Conservation (phyloP, 2,329 filamentous ascomycete species). For the Didymella lethalis region DNA sequence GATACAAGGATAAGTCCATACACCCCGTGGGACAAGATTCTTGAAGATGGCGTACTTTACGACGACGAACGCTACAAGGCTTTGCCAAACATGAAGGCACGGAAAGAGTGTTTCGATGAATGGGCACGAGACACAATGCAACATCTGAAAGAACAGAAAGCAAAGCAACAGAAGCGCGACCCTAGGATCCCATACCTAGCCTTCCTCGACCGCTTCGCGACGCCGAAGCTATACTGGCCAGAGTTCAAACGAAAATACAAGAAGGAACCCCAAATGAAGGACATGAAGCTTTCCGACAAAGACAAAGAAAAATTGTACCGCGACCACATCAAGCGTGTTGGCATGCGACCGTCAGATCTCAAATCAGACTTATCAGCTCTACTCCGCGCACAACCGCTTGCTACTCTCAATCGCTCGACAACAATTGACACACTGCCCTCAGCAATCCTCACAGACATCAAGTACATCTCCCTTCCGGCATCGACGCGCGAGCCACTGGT, state of each 20-base stretch:
- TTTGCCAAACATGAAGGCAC: conserved; percentile 78
- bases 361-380: conserved; percentile 74
- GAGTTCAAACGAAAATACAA: conserved; percentile 94
- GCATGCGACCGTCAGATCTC: conserved; percentile 69
- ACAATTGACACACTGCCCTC: conserved; percentile 66
- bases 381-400: conserved; percentile 67
- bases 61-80: conserved; percentile 89
- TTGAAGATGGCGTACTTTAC: conserved; percentile 81
- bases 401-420: conserved; percentile 67
- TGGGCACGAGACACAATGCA: conserved; percentile 84
- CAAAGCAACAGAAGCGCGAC: conserved; percentile 80
- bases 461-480: conserved; percentile 72
- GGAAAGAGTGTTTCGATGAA: conserved; percentile 81
- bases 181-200: conserved; percentile 82
- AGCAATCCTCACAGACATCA: conserved; percentile 69
- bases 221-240: conserved; percentile 93
- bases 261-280: conserved; percentile 81
- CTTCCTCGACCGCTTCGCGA: conserved; percentile 82
- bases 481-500: conserved; percentile 70
- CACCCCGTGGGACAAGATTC: conserved; percentile 87
- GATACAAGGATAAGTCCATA: conserved; percentile 86
- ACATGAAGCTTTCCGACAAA: conserved; percentile 66
- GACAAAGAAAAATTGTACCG: conserved; percentile 82
- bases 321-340: conserved; percentile 72
- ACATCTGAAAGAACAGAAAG: conserved; percentile 73